These are phyloP conservation scores for Hymenoscyphus albidus DNA, from an alignment of 2,329 filamentous ascomycete species.

Conservation along the genomic window DNA sequence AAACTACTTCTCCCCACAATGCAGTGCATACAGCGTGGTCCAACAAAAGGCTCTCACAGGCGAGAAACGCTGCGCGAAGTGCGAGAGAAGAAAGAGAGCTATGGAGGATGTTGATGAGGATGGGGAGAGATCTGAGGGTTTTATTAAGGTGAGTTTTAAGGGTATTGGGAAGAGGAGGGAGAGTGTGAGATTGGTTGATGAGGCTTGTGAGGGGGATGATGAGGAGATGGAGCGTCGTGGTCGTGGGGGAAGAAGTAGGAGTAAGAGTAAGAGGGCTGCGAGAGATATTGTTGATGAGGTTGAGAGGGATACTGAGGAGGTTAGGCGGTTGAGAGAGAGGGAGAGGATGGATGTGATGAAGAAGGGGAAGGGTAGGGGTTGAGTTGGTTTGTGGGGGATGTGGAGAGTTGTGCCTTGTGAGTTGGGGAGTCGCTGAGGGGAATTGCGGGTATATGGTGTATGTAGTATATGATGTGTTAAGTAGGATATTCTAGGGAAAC, in stretches of 20 bases:
- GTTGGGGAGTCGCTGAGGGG: background rate
- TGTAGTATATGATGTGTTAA: too few species aligned
- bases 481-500: too few species aligned
- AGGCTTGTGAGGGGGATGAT: background rate
- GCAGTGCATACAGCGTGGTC: background rate
- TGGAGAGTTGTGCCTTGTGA: background rate
- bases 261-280: background rate
- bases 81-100: background rate
- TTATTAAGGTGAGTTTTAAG: background rate
- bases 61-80: background rate
- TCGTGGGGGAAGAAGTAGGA: too few species aligned
- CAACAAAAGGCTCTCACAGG: background rate
- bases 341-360: background rate
- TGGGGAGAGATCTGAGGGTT: background rate
- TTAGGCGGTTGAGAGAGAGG: background rate
- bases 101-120: background rate
- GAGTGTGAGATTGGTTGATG: background rate
- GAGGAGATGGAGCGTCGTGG: background rate
- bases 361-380: background rate
- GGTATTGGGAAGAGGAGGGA: background rate
- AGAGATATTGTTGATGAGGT: background rate
- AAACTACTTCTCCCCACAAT: background rate
- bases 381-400: background rate
- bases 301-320: constrained; percentile 3
- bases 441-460: too few species aligned